A percentile compares a stretch with the other conserved stretches of the same genome.
Evolutionary conservation across 2,329 filamentous ascomycete species (phyloP).

Genomic region (Sporothrix mexicana): DNA sequence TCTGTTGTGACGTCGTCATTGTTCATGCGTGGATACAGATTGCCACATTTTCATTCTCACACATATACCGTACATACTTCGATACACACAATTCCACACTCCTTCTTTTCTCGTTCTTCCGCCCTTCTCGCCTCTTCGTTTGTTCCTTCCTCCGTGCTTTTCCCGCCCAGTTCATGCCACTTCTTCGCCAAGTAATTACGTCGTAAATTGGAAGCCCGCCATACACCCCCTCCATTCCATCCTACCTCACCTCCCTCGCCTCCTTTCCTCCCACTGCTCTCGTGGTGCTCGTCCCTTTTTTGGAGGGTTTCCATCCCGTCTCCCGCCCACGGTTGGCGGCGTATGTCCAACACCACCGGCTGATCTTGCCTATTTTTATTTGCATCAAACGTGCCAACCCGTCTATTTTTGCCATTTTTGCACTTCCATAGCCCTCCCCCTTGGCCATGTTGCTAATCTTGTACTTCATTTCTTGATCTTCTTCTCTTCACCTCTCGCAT

Average conservation of each 20-base stretch:
- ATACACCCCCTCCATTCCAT: not conserved
- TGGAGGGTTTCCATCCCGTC: slow-evolving; percentile 2
- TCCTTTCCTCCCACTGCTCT: not conserved
- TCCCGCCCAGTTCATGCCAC: not conserved
- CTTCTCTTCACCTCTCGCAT: not conserved
- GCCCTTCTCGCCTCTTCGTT: not conserved
- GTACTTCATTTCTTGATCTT: not conserved
- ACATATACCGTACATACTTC: not conserved
- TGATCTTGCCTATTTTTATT: slow-evolving; percentile 21
- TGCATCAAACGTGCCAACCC: not conserved
- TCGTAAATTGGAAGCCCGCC: not conserved
- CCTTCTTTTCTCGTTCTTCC: not conserved
- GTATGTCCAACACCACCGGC: slow-evolving; percentile 12
- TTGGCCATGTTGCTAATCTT: not conserved
- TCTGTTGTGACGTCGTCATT: not conserved
- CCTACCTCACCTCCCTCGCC: not conserved
- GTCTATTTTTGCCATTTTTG: slow-evolving; percentile 24
- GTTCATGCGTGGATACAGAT: not conserved
- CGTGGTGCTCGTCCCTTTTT: not conserved
- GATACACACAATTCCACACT: not conserved
- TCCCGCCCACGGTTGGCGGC: slow-evolving; percentile 6
- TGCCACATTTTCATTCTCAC: slow-evolving; percentile 21
- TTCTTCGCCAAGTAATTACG: not conserved
- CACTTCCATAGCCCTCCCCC: not conserved
- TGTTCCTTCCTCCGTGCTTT: not conserved